These are phyloP conservation scores for Hamigera avellanea DNA, from an alignment of 495 filamentous ascomycete genomes.

Conservation along the genomic window DNA sequence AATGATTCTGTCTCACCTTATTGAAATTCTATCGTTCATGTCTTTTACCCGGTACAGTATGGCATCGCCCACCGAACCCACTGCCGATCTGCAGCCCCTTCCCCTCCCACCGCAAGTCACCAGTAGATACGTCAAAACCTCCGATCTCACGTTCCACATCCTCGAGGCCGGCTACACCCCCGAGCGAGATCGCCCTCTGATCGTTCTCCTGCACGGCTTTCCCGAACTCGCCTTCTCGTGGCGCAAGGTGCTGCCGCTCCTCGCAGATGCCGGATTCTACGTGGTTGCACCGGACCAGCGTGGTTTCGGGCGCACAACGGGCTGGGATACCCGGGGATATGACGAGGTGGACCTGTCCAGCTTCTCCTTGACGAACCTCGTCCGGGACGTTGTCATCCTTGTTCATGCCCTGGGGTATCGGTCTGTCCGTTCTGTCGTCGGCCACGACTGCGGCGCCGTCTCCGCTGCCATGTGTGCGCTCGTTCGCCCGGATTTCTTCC, in stretches of 20 bases:
- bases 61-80: too few relatives aligned
- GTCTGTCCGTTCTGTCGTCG: conserved; percentile 46
- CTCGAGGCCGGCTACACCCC: conserved; percentile 37
- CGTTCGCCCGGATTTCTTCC: conserved; percentile 54
- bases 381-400: conserved; percentile 50
- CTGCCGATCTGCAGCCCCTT: too few relatives aligned
- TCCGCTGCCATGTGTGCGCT: conserved; percentile 47
- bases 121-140: not conserved
- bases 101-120: not conserved
- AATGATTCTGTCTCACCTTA: too few relatives aligned
- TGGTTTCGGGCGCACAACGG: conserved; percentile 55
- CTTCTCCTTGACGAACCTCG: conserved; percentile 46
- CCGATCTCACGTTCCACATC: conserved; percentile 32
- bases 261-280: conserved; percentile 47
- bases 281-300: conserved; percentile 58
- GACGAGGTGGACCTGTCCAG: conserved; percentile 41
- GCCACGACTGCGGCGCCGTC: conserved; percentile 57
- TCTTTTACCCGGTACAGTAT: too few relatives aligned
- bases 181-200: conserved; percentile 35
- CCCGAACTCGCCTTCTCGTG: conserved; percentile 61
- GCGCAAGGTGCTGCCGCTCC: conserved; percentile 46
- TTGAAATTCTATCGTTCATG: too few relatives aligned
- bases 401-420: conserved; percentile 49
- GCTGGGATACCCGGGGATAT: conserved; percentile 43
- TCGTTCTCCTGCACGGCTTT: conserved; percentile 55